phyloP scores from a whole-genome alignment of 345 rosid genomes.

The Mercurialis annua region DNA sequence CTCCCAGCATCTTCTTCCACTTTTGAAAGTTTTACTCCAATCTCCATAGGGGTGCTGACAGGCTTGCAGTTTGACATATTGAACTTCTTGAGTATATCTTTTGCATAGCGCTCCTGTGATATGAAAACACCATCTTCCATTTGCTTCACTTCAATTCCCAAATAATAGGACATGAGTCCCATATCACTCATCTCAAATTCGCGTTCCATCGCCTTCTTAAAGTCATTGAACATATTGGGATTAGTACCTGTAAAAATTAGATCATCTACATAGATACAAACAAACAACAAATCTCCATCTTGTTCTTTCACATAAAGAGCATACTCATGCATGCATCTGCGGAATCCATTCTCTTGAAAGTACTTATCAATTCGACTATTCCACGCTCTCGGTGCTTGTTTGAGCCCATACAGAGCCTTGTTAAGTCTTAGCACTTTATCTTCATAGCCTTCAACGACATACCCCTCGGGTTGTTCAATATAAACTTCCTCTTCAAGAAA shows the following conservation, averaged over 20 bases:
- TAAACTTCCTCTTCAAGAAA: too few species aligned
- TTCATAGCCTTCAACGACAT: not conserved
- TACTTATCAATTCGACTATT: not conserved
- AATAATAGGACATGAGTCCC: too few species aligned
- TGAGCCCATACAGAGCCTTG: slow-evolving; percentile 1
- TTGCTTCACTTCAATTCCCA: too few species aligned
- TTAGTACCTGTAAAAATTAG: not conserved
- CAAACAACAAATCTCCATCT: not conserved
- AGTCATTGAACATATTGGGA: not conserved
- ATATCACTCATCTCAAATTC: too few species aligned
- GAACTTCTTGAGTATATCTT: not conserved
- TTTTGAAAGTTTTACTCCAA: too few species aligned
- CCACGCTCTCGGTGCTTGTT: not conserved
- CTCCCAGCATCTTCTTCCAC: too few species aligned
- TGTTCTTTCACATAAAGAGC: not conserved
- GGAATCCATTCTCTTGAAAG: too few species aligned
- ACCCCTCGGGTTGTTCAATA: too few species aligned
- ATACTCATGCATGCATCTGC: not conserved
- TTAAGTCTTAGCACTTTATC: too few species aligned
- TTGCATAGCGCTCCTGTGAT: not conserved
- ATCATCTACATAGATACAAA: not conserved
- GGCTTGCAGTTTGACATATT: not conserved
- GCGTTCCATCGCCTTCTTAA: not conserved
- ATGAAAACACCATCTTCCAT: too few species aligned
- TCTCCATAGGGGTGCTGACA: not conserved